Conservation (phyloP, 257 asterid species). For the Fraxinus anomala region DNA sequence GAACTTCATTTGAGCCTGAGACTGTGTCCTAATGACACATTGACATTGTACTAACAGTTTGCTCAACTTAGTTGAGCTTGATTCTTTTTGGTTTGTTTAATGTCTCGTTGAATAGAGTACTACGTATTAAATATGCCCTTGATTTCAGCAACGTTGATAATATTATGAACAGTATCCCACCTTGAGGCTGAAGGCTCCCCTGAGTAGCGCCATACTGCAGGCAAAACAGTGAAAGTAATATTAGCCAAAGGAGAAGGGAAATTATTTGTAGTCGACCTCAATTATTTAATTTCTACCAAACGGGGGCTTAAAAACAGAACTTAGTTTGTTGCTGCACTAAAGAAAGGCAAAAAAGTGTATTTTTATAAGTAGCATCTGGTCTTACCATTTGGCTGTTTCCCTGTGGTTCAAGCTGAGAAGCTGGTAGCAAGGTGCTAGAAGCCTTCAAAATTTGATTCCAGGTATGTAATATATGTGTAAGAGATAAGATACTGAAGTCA, state of each 20-base stretch:
- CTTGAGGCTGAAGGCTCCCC: slow-evolving; percentile 58
- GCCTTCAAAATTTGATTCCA: slow-evolving; percentile 32
- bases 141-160: background rate
- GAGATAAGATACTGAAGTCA: background rate
- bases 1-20: background rate
- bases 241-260: slow-evolving; percentile 11
- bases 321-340: background rate
- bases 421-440: slow-evolving; percentile 26
- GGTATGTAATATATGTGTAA: background rate
- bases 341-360: no score
- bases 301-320: no score
- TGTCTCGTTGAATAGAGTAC: background rate
- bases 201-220: slow-evolving; percentile 54
- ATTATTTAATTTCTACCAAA: no score
- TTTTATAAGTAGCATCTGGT: background rate
- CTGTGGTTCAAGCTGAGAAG: slow-evolving; percentile 29
- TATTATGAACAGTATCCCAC: slow-evolving; percentile 28
- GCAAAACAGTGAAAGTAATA: background rate
- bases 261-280: no score
- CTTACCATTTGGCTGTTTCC: slow-evolving; percentile 35
- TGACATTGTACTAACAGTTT: background rate
- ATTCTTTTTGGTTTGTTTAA: background rate
- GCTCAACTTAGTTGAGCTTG: background rate
- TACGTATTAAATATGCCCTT: background rate
- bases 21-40: background rate